Base-by-base conservation (phyloP, 2,329 filamentous ascomycete species). In the Colletotrichum orchidophilum region DNA sequence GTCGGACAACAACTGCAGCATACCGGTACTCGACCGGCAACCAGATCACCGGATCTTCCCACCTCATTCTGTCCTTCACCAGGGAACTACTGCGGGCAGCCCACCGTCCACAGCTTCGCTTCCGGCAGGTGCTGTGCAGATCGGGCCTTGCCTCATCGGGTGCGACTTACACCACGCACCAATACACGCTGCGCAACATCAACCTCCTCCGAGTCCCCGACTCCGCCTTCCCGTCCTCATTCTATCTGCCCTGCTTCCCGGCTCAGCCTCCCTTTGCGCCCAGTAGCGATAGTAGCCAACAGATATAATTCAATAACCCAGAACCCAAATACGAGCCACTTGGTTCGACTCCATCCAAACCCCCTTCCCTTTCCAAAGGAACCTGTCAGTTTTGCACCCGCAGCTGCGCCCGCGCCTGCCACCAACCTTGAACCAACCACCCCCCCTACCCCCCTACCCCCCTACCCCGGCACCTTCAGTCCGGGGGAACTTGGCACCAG, bases 401-500 rank as follows among this genome's bases (percentile, higher is more conserved):
- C 53, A 29, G 31, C 65, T 67, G 33, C 66, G 33, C 39, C 27
- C 59, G 42, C 60, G 21, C 64, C 64, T 63, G 50, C 52, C 64
- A 63, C 68, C 31, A 29, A 63, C 60, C 60, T 52, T 33, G 59
- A 55, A 29, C 61, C 67, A 70, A 64, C 67, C 57, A 49, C 24
- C 49, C 63, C 73, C 35, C 74, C n/a, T n/a, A n/a, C n/a, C n/a
- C n/a, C n/a, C n/a, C n/a, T n/a, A n/a, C n/a, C n/a, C 73, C 33
- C 73, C 70, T 21, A 73, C 69, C 63, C 75, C 74, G 49, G 74
- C 74, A 63, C 66, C 62, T 29, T 57, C 70, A 66, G 71, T 71
- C 68, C 68, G 68, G 68, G 68, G 61, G 31, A 68, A 58, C 68
- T 71, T 54, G 64, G 68, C 64, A 62, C 27, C 49, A 31, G 49